Evolutionary conservation across 2,329 filamentous ascomycete species (phyloP), one percentile per base, ranked within the genome.

Genomic region (Didymella arachidicola): DNA sequence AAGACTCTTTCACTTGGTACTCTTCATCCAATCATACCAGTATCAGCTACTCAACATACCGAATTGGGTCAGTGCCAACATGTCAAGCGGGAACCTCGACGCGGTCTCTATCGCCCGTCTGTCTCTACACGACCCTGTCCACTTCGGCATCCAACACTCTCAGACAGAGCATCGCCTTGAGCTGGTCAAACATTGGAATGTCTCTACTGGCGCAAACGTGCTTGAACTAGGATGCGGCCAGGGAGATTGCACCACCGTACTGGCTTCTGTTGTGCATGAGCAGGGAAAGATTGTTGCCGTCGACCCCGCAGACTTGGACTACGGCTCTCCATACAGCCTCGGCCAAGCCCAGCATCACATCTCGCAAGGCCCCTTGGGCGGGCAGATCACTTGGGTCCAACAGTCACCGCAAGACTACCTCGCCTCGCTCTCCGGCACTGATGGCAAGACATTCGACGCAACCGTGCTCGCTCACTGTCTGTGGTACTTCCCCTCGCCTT

Each of bases 221-320:
- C 78, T 88, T 1, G 86, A 87, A 67, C 70, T 88, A 36, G 85
- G 85, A 48, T 87, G 85, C 70, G 86, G 85, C 1, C 86, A 87
- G 63, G 86, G 85, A 2, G 84, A 84, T 59, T 82, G 80, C 64
- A 87, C 86, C 1, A 77, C 80, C 11, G 82, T 81, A 2, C 79
- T 87, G 18, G 85, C 85, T 44, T 68, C 78, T 64, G 78, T 72
- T 19, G 79, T 84, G 1, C 80, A 81, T 2, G 66, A 77, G 12
- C 29, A 71, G 0, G 83, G 84, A 72, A 45, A 22, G 1, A 54
- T 67, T 1, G 74, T 86, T 14, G 84, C 83, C 4, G 69, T 86
- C 27, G 85, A 87, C 72, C 84, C 84, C 1, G 84, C 79, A 0
- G 65, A 74, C 0, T 70, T 79, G 7, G 77, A 82, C 62, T 87